Percentiles rank a stretch among this genome's conserved stretches.
phyloP scores from a whole-genome alignment of 2,329 filamentous ascomycete genomes.

The Epichloe amarillans region DNA sequence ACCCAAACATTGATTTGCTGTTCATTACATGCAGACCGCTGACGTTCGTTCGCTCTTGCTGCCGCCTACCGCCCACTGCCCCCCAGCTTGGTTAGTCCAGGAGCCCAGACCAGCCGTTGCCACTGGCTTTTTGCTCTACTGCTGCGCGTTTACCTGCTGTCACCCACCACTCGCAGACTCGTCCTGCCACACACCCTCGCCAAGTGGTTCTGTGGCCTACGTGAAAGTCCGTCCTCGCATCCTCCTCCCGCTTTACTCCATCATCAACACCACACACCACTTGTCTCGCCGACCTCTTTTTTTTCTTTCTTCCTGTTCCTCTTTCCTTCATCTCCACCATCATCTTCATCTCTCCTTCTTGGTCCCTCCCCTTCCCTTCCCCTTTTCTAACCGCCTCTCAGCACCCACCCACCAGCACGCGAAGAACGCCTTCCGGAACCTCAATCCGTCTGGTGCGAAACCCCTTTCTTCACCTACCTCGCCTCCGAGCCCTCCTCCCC shows the following conservation, averaged over 20 bases:
- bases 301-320: conserved; percentile 11
- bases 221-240: conserved; percentile 6
- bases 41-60: not conserved
- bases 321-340: conserved; percentile 15
- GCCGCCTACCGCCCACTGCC: not conserved
- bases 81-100: conserved; percentile 4
- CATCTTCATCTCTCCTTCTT: conserved; percentile 14
- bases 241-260: conserved; percentile 7
- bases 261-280: conserved; percentile 6
- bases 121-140: conserved; percentile 3
- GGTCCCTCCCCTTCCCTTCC: conserved; percentile 12
- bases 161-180: not conserved
- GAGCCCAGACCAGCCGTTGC: conserved; percentile 8
- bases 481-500: conserved; percentile 9
- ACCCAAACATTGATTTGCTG: no score
- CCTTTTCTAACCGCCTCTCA: conserved; percentile 12
- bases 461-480: conserved; percentile 20
- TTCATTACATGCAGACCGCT: not conserved
- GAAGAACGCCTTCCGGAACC: conserved; percentile 7
- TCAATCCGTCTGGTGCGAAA: conserved; percentile 9
- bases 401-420: conserved; percentile 12
- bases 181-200: not conserved
- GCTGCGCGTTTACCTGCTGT: not conserved
- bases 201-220: conserved; percentile 1
- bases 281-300: conserved; percentile 6